Evolutionary conservation across 345 rosid species (phyloP).

Genomic region (Eucalyptus lansdowneana): DNA sequence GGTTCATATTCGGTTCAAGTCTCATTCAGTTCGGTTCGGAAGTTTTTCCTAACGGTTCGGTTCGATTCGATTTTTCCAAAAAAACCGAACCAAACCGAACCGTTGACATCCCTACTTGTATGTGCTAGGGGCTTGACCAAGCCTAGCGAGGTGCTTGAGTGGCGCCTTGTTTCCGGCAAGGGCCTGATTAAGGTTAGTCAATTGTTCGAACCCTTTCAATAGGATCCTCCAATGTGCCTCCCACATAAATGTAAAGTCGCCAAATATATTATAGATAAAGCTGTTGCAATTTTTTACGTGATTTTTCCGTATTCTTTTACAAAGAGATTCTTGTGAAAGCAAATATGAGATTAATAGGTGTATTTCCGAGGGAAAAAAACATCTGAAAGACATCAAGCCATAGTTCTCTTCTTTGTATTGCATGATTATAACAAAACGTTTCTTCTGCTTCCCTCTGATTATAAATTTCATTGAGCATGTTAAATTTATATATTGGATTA

Average conservation of each 20-base stretch:
- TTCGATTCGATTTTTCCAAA: too few relatives aligned
- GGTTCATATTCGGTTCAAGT: too few relatives aligned
- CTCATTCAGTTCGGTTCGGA: too few relatives aligned
- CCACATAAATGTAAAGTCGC: background rate
- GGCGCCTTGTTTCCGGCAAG: background rate
- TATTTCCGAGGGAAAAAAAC: background rate
- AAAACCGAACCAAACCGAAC: accelerated
- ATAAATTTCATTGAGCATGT: background rate
- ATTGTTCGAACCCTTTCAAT: background rate
- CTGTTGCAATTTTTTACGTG: background rate
- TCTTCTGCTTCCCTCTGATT: background rate
- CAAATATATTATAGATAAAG: background rate
- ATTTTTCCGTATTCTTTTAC: background rate
- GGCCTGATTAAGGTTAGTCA: too few relatives aligned
- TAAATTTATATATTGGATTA: background rate
- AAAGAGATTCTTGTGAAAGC: background rate
- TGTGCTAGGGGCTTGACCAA: background rate
- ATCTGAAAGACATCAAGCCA: background rate
- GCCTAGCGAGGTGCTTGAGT: background rate
- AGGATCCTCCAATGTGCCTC: background rate
- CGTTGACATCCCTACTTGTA: background rate
- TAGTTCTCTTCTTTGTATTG: background rate
- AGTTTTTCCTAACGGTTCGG: too few relatives aligned
- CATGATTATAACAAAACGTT: background rate
- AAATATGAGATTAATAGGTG: background rate